Conservation (phyloP, 768 basidiomycete genomes). For the Neoboletus magnificus region DNA sequence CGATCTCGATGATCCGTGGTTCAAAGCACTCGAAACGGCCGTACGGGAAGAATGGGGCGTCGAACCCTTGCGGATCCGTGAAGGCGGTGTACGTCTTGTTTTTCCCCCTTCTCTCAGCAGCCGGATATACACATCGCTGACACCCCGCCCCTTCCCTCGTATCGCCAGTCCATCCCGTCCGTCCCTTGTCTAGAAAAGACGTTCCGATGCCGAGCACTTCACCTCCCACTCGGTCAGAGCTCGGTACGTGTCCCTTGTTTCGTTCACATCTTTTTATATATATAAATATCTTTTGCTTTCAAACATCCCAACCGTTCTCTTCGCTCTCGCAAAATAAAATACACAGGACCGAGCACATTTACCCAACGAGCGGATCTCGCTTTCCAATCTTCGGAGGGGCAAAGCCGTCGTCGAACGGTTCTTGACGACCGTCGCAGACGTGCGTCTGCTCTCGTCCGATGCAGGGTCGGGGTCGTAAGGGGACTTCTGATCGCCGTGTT, state of each 20-base stretch:
- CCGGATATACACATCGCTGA: not conserved
- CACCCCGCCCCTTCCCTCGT: not conserved
- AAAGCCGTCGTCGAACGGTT: slow-evolving; percentile 78
- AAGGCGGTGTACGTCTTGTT: slow-evolving; percentile 73
- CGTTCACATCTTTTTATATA: too few relatives aligned
- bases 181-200: slow-evolving; percentile 92
- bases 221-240: slow-evolving; percentile 93
- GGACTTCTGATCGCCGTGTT: not conserved
- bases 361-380: slow-evolving; percentile 87
- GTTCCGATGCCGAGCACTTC: slow-evolving; percentile 84
- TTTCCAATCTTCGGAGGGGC: slow-evolving; percentile 75
- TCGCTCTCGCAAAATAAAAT: not conserved
- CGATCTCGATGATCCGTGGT: slow-evolving; percentile 79
- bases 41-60: slow-evolving; percentile 86
- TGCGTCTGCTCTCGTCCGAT: not conserved
- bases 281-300: too few relatives aligned
- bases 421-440: slow-evolving; percentile 49
- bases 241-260: slow-evolving; percentile 47
- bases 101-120: not conserved
- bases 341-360: slow-evolving; percentile 82
- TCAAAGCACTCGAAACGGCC: slow-evolving; percentile 78
- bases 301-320: slow-evolving; percentile 20
- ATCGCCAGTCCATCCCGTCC: slow-evolving; percentile 80
- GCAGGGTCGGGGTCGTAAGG: not conserved
- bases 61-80: slow-evolving; percentile 82